phyloP scores from a whole-genome alignment of 2,329 filamentous ascomycete genomes.

The Colletotrichum gigasporum region DNA sequence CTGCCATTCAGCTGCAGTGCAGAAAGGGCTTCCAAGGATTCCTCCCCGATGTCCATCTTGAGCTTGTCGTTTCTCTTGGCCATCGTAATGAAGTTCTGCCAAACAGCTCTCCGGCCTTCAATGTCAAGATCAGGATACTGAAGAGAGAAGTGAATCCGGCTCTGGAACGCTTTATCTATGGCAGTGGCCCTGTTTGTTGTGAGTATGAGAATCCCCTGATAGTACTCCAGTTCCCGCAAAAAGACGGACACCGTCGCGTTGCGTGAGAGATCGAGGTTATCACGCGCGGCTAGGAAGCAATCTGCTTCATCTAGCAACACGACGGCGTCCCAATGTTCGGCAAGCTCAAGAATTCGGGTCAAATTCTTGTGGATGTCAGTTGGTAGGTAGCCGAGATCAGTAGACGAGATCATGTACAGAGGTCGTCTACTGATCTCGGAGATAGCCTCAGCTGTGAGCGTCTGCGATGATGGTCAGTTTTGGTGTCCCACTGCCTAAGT shows the following conservation, averaged over 20 bases:
- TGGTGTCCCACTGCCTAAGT: too few species aligned
- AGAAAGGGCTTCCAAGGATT: not conserved
- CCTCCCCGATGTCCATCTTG: not conserved
- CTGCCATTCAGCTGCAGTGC: not conserved
- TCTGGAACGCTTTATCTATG: conserved; percentile 57
- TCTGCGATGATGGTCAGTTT: not conserved
- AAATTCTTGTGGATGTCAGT: conserved; percentile 17
- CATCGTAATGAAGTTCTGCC: conserved; percentile 32
- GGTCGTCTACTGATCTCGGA: not conserved
- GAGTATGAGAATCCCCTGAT: conserved; percentile 57
- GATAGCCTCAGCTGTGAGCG: not conserved
- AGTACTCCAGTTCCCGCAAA: conserved; percentile 60
- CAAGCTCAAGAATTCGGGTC: conserved; percentile 21
- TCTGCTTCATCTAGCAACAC: not conserved
- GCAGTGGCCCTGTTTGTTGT: conserved; percentile 58
- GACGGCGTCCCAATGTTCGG: conserved; percentile 16
- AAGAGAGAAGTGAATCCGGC: conserved; percentile 54
- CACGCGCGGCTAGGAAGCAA: conserved; percentile 73
- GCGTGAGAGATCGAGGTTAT: conserved; percentile 42
- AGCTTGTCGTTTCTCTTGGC: not conserved
- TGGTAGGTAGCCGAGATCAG: conserved; percentile 21
- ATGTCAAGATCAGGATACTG: conserved; percentile 47
- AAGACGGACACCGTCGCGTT: conserved; percentile 42
- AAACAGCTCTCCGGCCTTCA: conserved; percentile 37
- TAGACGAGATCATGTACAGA: conserved; percentile 2